A percentile compares a stretch with the other conserved stretches of the same genome.
phyloP scores from a whole-genome alignment of 176 grass and related monocot genomes.

The Aegilops bicornis region DNA sequence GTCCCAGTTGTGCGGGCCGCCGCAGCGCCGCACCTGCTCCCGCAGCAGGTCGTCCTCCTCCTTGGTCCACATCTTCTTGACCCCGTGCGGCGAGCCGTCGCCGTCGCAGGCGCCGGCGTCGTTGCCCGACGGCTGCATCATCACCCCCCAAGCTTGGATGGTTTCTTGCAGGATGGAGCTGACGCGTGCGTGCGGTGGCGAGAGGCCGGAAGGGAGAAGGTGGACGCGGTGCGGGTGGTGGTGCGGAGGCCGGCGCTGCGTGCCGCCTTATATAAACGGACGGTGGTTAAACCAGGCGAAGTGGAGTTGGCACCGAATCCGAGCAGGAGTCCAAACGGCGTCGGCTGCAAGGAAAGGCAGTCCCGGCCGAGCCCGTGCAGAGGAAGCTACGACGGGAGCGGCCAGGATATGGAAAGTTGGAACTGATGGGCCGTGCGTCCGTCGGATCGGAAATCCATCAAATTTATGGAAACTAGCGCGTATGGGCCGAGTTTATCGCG shows the following conservation, averaged over 20 bases:
- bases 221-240: neutral
- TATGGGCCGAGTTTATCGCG: too few relatives aligned
- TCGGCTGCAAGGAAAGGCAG: neutral
- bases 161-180: neutral
- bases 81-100: neutral
- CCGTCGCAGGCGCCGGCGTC: neutral
- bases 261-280: neutral
- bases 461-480: neutral
- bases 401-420: neutral
- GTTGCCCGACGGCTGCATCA: neutral
- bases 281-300: neutral
- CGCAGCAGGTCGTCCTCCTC: conserved; percentile 50
- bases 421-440: neutral
- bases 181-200: neutral
- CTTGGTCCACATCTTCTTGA: conserved; percentile 63
- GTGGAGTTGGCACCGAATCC: neutral
- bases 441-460: neutral
- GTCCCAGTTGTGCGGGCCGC: conserved; percentile 58
- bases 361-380: neutral
- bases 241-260: neutral
- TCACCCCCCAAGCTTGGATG: neutral
- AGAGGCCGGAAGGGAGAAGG: neutral
- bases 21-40: conserved; percentile 43
- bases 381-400: neutral
- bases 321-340: neutral